These are phyloP conservation scores for Collybia sp. DNA, from an alignment of 768 basidiomycete species.

Conservation along the genomic window DNA sequence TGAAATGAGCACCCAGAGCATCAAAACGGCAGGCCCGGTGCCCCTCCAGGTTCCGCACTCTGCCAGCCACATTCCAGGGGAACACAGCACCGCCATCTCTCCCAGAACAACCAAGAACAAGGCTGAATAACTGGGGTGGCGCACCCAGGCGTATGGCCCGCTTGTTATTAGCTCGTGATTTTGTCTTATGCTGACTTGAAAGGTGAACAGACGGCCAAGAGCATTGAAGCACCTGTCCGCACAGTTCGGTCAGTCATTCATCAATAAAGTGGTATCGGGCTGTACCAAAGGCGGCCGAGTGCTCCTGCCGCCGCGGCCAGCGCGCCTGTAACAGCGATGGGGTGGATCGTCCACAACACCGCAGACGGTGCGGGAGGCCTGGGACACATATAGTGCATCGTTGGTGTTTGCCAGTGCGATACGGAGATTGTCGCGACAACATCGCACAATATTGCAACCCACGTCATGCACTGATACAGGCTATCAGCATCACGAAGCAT, in stretches of 20 bases:
- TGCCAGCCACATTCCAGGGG: constrained; percentile 9
- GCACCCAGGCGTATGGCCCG: constrained; percentile 7
- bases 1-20: background rate
- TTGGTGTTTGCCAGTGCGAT: background rate
- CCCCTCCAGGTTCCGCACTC: constrained; percentile 5
- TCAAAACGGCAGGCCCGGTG: background rate
- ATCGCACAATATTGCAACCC: constrained; percentile 1
- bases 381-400: background rate
- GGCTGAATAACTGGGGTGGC: constrained; percentile 6
- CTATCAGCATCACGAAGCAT: no score
- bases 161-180: constrained; percentile 4
- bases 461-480: background rate
- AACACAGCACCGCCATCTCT: background rate
- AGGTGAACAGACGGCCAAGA: background rate
- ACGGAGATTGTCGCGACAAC: background rate
- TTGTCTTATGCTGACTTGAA: constrained; percentile 1
- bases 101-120: background rate
- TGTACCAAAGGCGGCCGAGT: background rate
- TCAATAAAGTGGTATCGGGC: background rate
- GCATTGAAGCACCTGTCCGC: background rate
- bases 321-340: background rate
- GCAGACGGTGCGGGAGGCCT: background rate
- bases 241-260: background rate
- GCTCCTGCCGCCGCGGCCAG: background rate
- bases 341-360: background rate